phyloP scores from a whole-genome alignment of 169 alveolate species.

The Miamiensis avidus region DNA sequence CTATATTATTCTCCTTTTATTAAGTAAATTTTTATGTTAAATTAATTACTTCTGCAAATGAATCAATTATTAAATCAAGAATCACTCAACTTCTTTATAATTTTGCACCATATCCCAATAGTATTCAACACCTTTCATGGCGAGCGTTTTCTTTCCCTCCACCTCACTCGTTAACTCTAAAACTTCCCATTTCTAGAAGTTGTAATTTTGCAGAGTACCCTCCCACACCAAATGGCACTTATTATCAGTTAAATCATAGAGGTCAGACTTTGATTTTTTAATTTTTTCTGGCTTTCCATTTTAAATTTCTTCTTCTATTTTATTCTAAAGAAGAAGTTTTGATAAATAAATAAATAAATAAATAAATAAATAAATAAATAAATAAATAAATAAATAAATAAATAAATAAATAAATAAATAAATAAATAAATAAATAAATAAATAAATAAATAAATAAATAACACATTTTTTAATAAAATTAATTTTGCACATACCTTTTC shows the following conservation, averaged over 20 bases:
- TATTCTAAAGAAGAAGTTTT: no score
- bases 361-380: no score
- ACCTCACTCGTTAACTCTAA: constrained; percentile 58
- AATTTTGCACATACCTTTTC: no score
- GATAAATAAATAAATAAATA: no score
- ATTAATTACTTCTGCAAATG: no score
- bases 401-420: no score
- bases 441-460: no score
- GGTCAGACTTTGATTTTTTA: constrained; percentile 10
- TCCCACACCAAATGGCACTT: constrained; percentile 68
- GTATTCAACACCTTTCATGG: constrained; percentile 61
- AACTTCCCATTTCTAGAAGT: constrained; percentile 63
- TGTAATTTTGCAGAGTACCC: constrained; percentile 56
- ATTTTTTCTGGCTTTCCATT: constrained; percentile 1
- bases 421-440: no score
- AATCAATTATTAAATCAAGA: rapidly evolving
- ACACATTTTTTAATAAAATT: no score
- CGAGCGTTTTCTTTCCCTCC: constrained; percentile 59
- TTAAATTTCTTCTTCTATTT: constrained; percentile 14
- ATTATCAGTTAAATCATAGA: constrained; percentile 15
- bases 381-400: no score
- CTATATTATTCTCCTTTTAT: no score
- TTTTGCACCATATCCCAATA: constrained; percentile 59
- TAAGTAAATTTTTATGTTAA: no score
- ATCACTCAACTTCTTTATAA: constrained; percentile 14